phyloP scores from a whole-genome alignment of 441 rosid genomes.

The Erodium moschatum region DNA sequence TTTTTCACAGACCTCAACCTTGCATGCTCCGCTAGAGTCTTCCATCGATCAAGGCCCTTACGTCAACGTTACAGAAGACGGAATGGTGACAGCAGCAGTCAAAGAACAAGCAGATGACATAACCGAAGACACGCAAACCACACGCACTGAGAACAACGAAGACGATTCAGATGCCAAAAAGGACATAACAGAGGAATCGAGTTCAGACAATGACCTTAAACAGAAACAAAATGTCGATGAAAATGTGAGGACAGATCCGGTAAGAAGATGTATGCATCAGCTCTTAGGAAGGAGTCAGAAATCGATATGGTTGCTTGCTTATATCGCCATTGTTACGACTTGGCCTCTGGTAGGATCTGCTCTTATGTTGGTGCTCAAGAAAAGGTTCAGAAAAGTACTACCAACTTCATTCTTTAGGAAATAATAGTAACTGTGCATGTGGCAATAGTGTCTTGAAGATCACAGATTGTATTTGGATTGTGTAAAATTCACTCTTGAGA shows the following conservation, averaged over 20 bases:
- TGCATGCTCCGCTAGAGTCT: conserved; percentile 24
- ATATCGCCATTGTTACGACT: conserved; percentile 52
- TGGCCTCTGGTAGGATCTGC: conserved; percentile 38
- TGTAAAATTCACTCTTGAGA: too few relatives aligned
- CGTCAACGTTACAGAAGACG: conserved; percentile 42
- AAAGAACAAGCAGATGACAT: conserved; percentile 15
- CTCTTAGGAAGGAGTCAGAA: conserved; percentile 36
- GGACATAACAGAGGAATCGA: background rate
- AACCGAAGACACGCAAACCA: conserved; percentile 20
- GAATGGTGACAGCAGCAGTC: conserved; percentile 43
- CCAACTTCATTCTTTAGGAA: background rate
- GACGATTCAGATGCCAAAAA: conserved; percentile 3
- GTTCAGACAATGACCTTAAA: background rate
- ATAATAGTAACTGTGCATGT: too few relatives aligned
- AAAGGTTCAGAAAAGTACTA: conserved; percentile 28
- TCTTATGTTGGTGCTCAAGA: conserved; percentile 43
- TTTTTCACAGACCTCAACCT: conserved; percentile 24
- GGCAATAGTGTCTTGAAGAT: too few relatives aligned
- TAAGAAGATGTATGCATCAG: conserved; percentile 38
- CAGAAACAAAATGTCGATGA: conserved; percentile 23
- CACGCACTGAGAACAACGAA: conserved; percentile 11
- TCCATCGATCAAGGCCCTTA: conserved; percentile 52
- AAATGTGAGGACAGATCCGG: conserved; percentile 15
- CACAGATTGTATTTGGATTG: too few relatives aligned
- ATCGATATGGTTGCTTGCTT: conserved; percentile 62